Evolutionary conservation across 176 grass and related monocot species (phyloP), one percentile per base, ranked within the genome.

Genomic region (Triticum monococcum): DNA sequence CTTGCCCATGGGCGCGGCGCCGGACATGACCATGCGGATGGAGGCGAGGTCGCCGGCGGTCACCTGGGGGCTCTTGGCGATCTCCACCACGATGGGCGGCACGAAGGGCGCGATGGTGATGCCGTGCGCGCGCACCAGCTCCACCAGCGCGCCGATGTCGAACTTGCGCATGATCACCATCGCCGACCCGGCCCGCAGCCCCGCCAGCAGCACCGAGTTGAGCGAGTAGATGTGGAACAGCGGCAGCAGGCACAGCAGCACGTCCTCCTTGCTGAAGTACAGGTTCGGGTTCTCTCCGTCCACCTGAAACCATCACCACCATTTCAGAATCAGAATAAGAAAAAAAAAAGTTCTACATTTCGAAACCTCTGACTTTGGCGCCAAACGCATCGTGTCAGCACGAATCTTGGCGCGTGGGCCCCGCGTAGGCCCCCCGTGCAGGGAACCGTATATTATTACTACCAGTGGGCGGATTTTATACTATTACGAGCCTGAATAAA

Each of bases 141-240:
- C 89, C 4, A 98, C 90, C 6, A 98, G 84, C 12, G 87, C 83
- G 9, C 57, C 76, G 3, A 89, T 68, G 3, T 95, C 95, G 60
- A 98, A 98, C 89, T 93, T 95, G 81, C 86, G 89, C 96, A 98
- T 87, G 78, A 94, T 87, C 75, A 98, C 72, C 7, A 98, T 94
- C 7, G 93, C 22, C 22, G 81, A 74, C 0, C 96, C 96, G 5
- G 89, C 93, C 9, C 96, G 83, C 2, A 98, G 88, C 2, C 89
- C 93, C 0, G 93, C 92, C 0, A 98, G 96, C 20, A 98, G 83
- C 83, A 98, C 91, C 9, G 96, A 94, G 81, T 98, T 95, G 26
- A 98, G 88, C 9, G 93, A 98, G 93, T 98, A 98, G 89, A 98
- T 98, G 86, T 98, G 96, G 93, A 98, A 98, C 46, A 98, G 78